These are phyloP conservation scores for Hyaloscypha finlandica DNA, from an alignment of 495 filamentous ascomycete genomes.

Conservation along the genomic window DNA sequence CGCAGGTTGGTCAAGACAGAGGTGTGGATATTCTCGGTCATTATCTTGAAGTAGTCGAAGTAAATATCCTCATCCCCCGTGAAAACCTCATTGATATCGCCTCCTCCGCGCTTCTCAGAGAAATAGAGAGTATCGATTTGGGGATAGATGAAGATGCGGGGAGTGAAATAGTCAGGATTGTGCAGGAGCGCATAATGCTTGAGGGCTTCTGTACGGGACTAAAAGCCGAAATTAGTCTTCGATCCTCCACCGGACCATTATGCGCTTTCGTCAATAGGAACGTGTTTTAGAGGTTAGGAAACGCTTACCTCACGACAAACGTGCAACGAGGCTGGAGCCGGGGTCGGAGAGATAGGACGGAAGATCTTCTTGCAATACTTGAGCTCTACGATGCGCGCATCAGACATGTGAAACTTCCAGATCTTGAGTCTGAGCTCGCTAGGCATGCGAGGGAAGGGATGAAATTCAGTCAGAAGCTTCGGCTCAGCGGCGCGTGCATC, in stretches of 20 bases:
- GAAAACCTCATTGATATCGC: not conserved
- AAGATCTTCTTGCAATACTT: not conserved
- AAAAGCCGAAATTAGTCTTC: not conserved
- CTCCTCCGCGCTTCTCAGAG: conserved; percentile 1
- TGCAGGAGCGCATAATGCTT: not conserved
- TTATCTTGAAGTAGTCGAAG: not conserved
- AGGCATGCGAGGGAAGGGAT: not conserved
- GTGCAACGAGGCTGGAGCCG: not conserved
- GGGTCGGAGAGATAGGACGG: not conserved
- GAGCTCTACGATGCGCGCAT: not conserved
- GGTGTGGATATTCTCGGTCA: not conserved
- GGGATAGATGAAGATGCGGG: not conserved
- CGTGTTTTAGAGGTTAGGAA: not conserved
- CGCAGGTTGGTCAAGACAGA: not conserved
- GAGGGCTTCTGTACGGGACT: not conserved
- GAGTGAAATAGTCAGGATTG: not conserved
- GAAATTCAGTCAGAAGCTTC: not conserved
- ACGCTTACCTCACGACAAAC: not conserved
- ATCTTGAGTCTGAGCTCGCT: not conserved
- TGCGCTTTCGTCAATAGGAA: too few species aligned
- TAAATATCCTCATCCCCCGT: not conserved
- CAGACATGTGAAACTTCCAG: not conserved
- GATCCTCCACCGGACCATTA: not conserved
- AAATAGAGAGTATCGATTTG: not conserved
- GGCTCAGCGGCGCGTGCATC: not conserved